Conservation (phyloP, 805 yeast genomes). For the Yamadazyma laniorum region DNA sequence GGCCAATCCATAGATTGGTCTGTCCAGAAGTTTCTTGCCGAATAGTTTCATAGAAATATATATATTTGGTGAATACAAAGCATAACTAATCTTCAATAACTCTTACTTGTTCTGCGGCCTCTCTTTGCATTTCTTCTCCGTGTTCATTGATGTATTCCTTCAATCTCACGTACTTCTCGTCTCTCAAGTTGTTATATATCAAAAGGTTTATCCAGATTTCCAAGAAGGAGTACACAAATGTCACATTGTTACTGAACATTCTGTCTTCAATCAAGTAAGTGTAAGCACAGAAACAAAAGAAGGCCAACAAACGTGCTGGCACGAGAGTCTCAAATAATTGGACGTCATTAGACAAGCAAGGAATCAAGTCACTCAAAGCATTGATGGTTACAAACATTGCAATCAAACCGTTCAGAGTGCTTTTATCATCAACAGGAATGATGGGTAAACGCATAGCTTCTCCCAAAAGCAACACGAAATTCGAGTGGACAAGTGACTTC, state of each 20-base stretch:
- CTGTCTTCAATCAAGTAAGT: conserved; percentile 47
- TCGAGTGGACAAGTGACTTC: conserved; percentile 39
- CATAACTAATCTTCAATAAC: conserved; percentile 24
- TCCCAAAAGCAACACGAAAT: conserved; percentile 51
- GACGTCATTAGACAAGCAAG: conserved; percentile 49
- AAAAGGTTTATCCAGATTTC: conserved; percentile 72
- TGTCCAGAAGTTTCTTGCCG: conserved; percentile 28
- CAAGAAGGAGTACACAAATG: conserved; percentile 56
- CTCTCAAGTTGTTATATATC: conserved; percentile 59
- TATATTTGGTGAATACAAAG: conserved; percentile 3
- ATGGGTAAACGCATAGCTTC: conserved; percentile 55
- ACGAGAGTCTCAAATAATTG: conserved; percentile 58
- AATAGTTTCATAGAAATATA: conserved; percentile 8
- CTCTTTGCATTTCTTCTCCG: conserved; percentile 31
- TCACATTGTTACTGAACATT: conserved; percentile 57
- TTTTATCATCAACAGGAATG: conserved; percentile 28
- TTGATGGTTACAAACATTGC: conserved; percentile 44
- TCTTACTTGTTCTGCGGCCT: conserved; percentile 28
- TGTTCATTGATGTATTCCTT: conserved; percentile 42
- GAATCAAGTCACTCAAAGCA: conserved; percentile 56
- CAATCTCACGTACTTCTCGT: conserved; percentile 54
- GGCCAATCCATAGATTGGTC: conserved; percentile 60
- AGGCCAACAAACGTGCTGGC: conserved; percentile 53
- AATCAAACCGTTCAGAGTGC: conserved; percentile 50
- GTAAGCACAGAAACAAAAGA: conserved; percentile 49